These are phyloP conservation scores for Globisporangium irregulare DNA, from an alignment of 352 stramenopile genomes.

Conservation along the genomic window DNA sequence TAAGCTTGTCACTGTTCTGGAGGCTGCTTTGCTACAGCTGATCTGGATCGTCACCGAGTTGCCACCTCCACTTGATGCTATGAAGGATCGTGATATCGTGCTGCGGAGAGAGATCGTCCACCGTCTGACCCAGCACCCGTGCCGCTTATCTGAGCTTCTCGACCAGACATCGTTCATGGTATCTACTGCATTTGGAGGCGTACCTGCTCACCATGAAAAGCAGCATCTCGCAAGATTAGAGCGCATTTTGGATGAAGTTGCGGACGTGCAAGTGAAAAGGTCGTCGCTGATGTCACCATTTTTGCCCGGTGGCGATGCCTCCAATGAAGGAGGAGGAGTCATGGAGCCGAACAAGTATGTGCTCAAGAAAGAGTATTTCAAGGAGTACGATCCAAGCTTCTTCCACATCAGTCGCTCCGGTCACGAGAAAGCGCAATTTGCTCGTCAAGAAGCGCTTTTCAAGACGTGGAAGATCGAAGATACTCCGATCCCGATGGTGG, in stretches of 20 bases:
- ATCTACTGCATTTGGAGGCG: conserved; percentile 60
- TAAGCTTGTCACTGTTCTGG: conserved; percentile 64
- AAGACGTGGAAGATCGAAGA: conserved; percentile 77
- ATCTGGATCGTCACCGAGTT: conserved; percentile 88
- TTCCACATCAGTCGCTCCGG: conserved; percentile 73
- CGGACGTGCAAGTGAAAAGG: conserved; percentile 60
- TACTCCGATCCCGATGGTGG: conserved; percentile 60
- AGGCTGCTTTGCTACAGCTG: conserved; percentile 77
- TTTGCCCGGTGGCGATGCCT: conserved; percentile 28
- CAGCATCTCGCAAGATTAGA: conserved; percentile 64
- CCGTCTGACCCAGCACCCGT: conserved; percentile 70
- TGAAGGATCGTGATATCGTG: conserved; percentile 55
- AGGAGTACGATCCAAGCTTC: conserved; percentile 80
- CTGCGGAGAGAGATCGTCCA: conserved; percentile 89
- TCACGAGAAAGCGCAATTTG: conserved; percentile 80
- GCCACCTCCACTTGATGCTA: conserved; percentile 55
- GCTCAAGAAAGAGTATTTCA: conserved; percentile 74
- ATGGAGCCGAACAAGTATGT: conserved; percentile 79
- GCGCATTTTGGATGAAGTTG: conserved; percentile 65
- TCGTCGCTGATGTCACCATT: conserved; percentile 34
- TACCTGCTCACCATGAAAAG: conserved; percentile 59
- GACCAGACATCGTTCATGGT: conserved; percentile 80
- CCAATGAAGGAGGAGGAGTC: conserved; percentile 31
- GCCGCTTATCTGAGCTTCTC: conserved; percentile 64
- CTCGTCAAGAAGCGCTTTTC: conserved; percentile 78